Percentiles rank a stretch among this genome's conserved stretches.
Evolutionary conservation across 176 grass and related monocot species (phyloP).

Genomic region (Canna indica): DNA sequence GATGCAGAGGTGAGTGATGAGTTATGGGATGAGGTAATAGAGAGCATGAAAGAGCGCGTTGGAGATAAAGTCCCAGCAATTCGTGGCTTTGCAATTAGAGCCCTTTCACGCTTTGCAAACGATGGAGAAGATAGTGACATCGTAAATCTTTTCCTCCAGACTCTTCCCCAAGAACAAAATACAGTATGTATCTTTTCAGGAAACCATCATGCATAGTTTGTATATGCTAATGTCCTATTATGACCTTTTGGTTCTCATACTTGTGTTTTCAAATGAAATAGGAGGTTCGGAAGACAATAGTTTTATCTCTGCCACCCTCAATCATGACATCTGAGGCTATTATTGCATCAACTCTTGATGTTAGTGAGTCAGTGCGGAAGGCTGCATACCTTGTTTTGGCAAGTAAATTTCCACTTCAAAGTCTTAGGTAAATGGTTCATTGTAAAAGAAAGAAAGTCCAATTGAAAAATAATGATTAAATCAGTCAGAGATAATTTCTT

Average conservation of each 20-base stretch:
- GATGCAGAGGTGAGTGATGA: conserved; percentile 76
- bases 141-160: conserved; percentile 50
- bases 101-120: conserved; percentile 61
- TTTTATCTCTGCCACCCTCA: conserved; percentile 68
- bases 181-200: conserved; percentile 32
- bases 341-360: conserved; percentile 55
- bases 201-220: neutral
- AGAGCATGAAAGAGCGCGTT: conserved; percentile 56
- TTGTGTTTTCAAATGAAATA: conserved; percentile 19
- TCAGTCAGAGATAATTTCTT: neutral
- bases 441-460: neutral
- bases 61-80: conserved; percentile 68
- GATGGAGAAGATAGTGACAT: conserved; percentile 60
- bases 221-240: conserved; percentile 3
- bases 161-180: conserved; percentile 60
- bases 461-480: neutral
- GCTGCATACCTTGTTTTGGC: conserved; percentile 62
- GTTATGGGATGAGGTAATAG: conserved; percentile 80
- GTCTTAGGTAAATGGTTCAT: conserved; percentile 49
- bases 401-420: conserved; percentile 84
- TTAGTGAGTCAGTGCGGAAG: conserved; percentile 60
- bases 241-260: neutral
- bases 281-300: conserved; percentile 68
- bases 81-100: conserved; percentile 53
- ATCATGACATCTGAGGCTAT: conserved; percentile 58